A percentile compares a stretch with the other conserved stretches of the same genome.
Conservation (phyloP, 1,284 basidiomycete species). For the Leucoagaricus sp. region DNA sequence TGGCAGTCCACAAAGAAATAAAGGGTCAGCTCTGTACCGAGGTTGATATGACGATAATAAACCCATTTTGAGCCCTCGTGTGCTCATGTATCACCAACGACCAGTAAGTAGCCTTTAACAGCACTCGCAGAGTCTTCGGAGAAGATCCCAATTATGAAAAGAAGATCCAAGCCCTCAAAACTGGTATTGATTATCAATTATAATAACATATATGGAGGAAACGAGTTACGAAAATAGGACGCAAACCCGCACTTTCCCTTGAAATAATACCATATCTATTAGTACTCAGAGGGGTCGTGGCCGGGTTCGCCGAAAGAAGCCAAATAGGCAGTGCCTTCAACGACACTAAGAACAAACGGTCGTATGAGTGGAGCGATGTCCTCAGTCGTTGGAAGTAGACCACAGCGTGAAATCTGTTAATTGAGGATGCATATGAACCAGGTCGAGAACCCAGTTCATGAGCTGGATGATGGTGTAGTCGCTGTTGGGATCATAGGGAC, state of each 20-base stretch:
- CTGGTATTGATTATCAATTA: no score
- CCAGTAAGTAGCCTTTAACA: no score
- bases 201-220: no score
- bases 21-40: no score
- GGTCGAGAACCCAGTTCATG: neutral
- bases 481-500: neutral
- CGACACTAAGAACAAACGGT: neutral
- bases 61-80: no score
- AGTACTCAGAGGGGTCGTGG: neutral
- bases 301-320: slow-evolving; percentile 1
- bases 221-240: no score
- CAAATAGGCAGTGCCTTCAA: neutral
- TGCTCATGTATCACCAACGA: no score
- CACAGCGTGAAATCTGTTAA: neutral
- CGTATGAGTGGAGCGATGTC: neutral
- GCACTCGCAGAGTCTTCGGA: no score
- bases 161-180: no score
- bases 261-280: neutral
- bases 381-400: neutral
- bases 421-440: neutral
- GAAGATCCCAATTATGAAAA: no score
- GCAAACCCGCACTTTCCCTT: neutral
- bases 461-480: neutral
- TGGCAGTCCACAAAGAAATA: no score
- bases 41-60: no score